Base-by-base conservation (phyloP, 139 green algal genomes). In the Haematococcus lacustris region DNA sequence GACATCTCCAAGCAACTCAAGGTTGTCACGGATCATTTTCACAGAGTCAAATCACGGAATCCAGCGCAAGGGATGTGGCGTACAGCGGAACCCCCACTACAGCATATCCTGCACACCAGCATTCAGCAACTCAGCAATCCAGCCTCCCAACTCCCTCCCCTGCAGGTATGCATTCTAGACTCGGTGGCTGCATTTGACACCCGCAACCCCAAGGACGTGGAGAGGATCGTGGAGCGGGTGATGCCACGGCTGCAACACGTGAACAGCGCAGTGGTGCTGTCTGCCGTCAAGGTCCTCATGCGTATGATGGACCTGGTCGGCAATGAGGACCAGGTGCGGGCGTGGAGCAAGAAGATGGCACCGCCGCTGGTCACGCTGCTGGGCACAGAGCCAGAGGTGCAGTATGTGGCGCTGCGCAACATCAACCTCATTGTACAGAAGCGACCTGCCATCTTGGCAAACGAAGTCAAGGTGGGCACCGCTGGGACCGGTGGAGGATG, bases 91-190 rank as follows among this genome's bases (percentile, higher is more conserved):
- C 51, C 51, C n/a, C n/a, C n/a, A 17, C 43, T 17, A 53, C 9
- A 66, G 25, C 13, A 43, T 73, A 21, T 65, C 1, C 25, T 65
- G 23, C 9, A 23, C 72, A 68, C 73, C 9, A 28, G 43, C 43
- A 53, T 53, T 53, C 9, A 23, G 23, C 51, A 61, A 61, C 17
- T 17, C 66, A 71, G 25, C 25, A 63, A 38, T 71, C 41, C 7
- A n/a, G n/a, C n/a, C n/a, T n/a, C n/a, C n/a, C n/a, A n/a, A n/a
- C n/a, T n/a, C n/a, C n/a, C n/a, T n/a, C n/a, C n/a, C n/a, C 6
- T 66, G n/a, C 88, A 97, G 89, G 95, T 99, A 32, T 98, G 97
- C 86, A 98, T 99, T 72, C 80, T 99, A 67, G 94, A 99, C 79
- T 78, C 84, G 0, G 77, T 99, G 57, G 83, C 89, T 4, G 80